Base-by-base conservation (phyloP, 2,329 filamentous ascomycete genomes). In the Teratosphaeria pseudoeucalypti region DNA sequence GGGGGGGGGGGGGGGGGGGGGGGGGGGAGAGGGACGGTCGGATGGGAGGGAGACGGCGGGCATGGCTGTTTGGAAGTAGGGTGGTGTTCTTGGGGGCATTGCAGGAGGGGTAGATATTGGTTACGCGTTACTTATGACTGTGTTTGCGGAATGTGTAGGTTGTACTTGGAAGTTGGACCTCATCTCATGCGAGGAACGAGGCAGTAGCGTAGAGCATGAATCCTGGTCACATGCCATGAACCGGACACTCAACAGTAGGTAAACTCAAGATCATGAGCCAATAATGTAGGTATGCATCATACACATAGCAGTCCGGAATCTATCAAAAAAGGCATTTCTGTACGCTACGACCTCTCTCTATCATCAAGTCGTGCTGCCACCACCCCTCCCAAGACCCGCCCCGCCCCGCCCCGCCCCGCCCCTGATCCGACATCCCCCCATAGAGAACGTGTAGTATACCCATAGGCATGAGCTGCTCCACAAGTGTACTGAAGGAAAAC, bases 21-120 rank as follows among this genome's bases (percentile, higher is more conserved):
- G n/a, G n/a, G n/a, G n/a, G n/a, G n/a, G n/a, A 23, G 47, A 26
- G 32, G 55, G 65, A 10, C 47, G 59, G 39, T 65, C 55, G 4
- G 37, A 12, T 9, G 61, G 60, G 27, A 10, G 37, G 43, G 63
- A 58, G 53, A 62, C 58, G 43, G 63, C 61, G 57, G 66, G 64
- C 59, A 73, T 70, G 52, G 68, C 70, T 63, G 58, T 56, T 60
- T 75, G 73, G 62, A 74, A 74, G 66, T 74, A 72, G 49, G 63
- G 67, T 34, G 70, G 70, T n/a, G 59, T 55, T 34, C 53, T 27
- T 55, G 27, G 19, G 23, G 43, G 43, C 43, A 49, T 49, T 49
- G 9, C 10, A 49, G 43, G 19, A 10, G 43, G n/a, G 7, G 37
- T 43, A 1, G 11, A 6, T 43, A 16, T 6, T 43, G 37, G 16